Evolutionary conservation across 1,139 yeast species (phyloP).

Genomic region (Blastobotrys apis): DNA sequence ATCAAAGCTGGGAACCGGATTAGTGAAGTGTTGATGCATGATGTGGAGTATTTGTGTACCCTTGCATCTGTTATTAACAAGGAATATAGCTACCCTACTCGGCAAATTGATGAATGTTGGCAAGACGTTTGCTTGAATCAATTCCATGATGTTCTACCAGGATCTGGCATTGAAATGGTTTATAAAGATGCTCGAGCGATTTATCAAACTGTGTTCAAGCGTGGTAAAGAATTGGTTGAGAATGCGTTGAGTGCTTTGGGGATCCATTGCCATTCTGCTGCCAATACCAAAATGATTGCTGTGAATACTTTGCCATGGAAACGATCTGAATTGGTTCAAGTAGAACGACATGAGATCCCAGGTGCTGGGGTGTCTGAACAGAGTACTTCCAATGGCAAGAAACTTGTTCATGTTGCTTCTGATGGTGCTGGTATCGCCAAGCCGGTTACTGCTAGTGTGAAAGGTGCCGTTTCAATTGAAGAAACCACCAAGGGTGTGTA

Average conservation of each 20-base stretch:
- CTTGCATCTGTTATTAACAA: conserved; percentile 55
- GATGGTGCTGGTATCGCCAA: conserved; percentile 5
- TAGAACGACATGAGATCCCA: conserved; percentile 26
- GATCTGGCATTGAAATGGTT: conserved; percentile 92
- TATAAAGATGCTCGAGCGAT: conserved; percentile 91
- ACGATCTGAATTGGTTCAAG: conserved; percentile 50
- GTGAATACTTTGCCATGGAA: conserved; percentile 69
- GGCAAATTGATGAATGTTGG: conserved; percentile 70
- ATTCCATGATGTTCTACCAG: conserved; percentile 95
- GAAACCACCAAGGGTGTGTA: conserved; percentile 40
- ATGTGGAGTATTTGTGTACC: conserved; percentile 78
- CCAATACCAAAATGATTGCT: conserved; percentile 25
- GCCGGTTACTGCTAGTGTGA: conserved; percentile 7
- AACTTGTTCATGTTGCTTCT: conserved; percentile 6
- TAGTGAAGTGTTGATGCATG: conserved; percentile 76
- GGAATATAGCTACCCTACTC: conserved; percentile 64
- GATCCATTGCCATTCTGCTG: conserved; percentile 24
- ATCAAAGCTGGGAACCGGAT: conserved; percentile 76
- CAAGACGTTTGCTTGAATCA: conserved; percentile 85
- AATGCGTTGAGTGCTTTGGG: conserved; percentile 49
- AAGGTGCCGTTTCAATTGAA: conserved; percentile 31
- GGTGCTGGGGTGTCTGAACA: conserved; percentile 8
- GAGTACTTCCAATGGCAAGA: conserved; percentile 9
- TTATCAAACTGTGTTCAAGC: conserved; percentile 53
- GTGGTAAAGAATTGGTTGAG: conserved; percentile 49